Base-by-base conservation (phyloP, 139 green algal genomes). In the Deuterostichococcus epilithicus region DNA sequence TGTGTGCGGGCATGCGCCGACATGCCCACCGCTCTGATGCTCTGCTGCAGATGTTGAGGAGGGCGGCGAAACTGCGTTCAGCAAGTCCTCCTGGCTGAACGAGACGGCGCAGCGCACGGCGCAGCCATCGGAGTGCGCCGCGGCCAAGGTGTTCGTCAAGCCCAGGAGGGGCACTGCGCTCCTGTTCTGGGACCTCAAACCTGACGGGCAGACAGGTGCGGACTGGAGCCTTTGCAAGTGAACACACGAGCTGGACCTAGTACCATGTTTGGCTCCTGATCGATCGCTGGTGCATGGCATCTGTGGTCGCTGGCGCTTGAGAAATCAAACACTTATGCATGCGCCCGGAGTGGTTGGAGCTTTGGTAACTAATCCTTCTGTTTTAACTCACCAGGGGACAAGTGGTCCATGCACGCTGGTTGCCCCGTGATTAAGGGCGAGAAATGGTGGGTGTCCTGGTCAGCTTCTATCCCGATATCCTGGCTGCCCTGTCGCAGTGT, bases 11-110 rank as follows among this genome's bases (percentile, higher is more conserved):
- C n/a, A n/a, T n/a, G n/a, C n/a, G n/a, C n/a, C n/a, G n/a, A n/a
- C n/a, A n/a, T n/a, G n/a, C n/a, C n/a, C n/a, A n/a, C n/a, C n/a
- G n/a, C n/a, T n/a, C n/a, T n/a, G n/a, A n/a, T n/a, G 28, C 0
- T n/a, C 0, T 0, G 3, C 0, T 35, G 60, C 84, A 83, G 87
- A 93, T 35, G 88, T 88, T 33, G 79, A 88, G 36, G 79, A 84
- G 18, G 90, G 90, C 20, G 90, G 90, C 1, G 90, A 94, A 81
- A 94, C 90, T 1, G 81, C 82, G 2, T 86, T 94, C 68, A 88
- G 87, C 3, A 75, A 90, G 6, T 82, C 79, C 5, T 69, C 78
- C 0, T 78, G 77, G 37, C 83, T 94, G 28, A 84, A 93, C 58
- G 68, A 78, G 22, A 47, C 77, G 5, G 32, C 25, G 33, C 87